Evolutionary conservation across 2,329 filamentous ascomycete genomes (phyloP).

Genomic region (Neopestalotiopsis clavispora): DNA sequence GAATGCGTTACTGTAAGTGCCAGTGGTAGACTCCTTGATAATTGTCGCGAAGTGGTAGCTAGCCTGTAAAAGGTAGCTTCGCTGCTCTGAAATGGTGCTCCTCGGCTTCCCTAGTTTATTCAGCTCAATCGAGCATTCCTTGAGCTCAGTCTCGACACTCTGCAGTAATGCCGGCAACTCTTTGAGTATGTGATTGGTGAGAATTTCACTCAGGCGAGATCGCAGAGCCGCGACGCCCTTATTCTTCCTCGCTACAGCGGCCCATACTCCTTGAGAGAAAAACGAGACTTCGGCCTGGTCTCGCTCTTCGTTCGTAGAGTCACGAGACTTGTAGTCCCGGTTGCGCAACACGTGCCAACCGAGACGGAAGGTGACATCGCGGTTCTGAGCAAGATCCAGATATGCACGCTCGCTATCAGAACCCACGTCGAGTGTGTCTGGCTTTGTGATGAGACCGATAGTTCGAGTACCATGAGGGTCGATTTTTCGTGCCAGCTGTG

Average conservation of each 20-base stretch:
- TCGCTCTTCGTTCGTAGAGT: slow-evolving; percentile 21
- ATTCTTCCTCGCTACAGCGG: slow-evolving; percentile 21
- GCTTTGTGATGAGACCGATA: slow-evolving; percentile 55
- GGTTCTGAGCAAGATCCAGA: slow-evolving; percentile 46
- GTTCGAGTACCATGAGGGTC: slow-evolving; percentile 43
- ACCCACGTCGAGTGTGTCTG: slow-evolving; percentile 38
- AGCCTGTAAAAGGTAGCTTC: slow-evolving; percentile 33
- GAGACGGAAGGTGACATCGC: slow-evolving; percentile 48
- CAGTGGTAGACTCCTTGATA: slow-evolving; percentile 32
- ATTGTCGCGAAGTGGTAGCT: slow-evolving; percentile 32
- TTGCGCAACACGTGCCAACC: slow-evolving; percentile 59
- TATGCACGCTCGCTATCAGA: slow-evolving; percentile 46
- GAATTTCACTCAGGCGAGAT: slow-evolving; percentile 29
- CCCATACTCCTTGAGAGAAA: slow-evolving; percentile 23
- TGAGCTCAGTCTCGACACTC: slow-evolving; percentile 34
- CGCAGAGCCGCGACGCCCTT: slow-evolving; percentile 27
- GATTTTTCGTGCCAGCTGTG: slow-evolving; percentile 46
- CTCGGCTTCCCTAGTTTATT: slow-evolving; percentile 30
- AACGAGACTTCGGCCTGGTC: slow-evolving; percentile 22
- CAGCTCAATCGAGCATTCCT: slow-evolving; percentile 27
- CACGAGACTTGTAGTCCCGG: slow-evolving; percentile 24
- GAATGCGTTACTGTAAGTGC: slow-evolving; percentile 34
- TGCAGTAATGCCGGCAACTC: slow-evolving; percentile 36
- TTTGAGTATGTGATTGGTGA: slow-evolving; percentile 34
- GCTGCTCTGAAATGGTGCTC: slow-evolving; percentile 30